Conservation (phyloP, 164 flowering plant genomes). For the Vitis cinerea region DNA sequence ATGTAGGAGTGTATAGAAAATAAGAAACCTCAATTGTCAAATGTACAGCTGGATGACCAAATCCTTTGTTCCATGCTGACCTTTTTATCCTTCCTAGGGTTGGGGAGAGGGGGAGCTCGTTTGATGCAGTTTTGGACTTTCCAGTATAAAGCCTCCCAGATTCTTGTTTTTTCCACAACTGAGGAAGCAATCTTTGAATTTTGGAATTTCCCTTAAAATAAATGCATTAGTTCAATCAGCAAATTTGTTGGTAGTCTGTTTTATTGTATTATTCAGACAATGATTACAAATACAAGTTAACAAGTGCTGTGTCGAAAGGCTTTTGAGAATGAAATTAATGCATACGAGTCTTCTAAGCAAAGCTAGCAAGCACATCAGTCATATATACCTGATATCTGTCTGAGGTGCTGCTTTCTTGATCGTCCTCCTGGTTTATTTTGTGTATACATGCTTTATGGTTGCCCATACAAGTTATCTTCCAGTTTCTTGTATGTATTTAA, state of each 20-base stretch:
- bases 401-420: no score
- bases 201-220: not conserved
- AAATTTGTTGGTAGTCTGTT: not conserved
- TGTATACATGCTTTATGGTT: no score
- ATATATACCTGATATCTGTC: no score
- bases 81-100: slow-evolving; percentile 11
- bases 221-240: not conserved
- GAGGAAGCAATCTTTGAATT: slow-evolving; percentile 2
- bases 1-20: slow-evolving; percentile 39
- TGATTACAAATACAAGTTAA: no score
- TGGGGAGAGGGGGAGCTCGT: slow-evolving; percentile 10
- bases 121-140: slow-evolving; percentile 17
- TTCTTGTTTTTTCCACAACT: not conserved
- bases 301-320: no score
- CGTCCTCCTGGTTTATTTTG: not conserved
- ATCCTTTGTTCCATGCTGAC: slow-evolving; percentile 22
- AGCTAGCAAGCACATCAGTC: no score
- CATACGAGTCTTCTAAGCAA: no score
- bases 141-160: not conserved
- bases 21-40: slow-evolving; percentile 18
- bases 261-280: no score
- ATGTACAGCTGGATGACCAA: slow-evolving; percentile 47
- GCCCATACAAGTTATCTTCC: no score
- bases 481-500: no score
- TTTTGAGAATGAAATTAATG: no score